Evolutionary conservation across 2,329 filamentous ascomycete genomes (phyloP).

Genomic region (Trichoderma sp.): DNA sequence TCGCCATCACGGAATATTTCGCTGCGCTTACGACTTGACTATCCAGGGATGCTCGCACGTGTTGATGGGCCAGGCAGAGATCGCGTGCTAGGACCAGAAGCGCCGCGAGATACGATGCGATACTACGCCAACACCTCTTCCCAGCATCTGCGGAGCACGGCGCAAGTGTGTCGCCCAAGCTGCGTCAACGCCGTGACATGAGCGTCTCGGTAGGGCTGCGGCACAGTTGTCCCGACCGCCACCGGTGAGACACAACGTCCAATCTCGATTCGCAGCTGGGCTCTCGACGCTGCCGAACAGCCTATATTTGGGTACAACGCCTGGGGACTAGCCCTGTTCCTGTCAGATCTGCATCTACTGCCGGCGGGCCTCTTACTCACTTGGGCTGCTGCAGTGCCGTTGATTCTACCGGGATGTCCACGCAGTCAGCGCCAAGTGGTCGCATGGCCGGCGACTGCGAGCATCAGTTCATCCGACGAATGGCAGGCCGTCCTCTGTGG

Average conservation of each 20-base stretch:
- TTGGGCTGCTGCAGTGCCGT: neutral
- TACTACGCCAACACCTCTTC: neutral
- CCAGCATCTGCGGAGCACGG: neutral
- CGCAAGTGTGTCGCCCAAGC: neutral
- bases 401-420: neutral
- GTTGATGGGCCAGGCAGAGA: neutral
- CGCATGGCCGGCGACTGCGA: slow-evolving; percentile 7
- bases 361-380: slow-evolving; percentile 9
- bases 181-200: neutral
- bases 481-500: neutral
- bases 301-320: slow-evolving; percentile 5
- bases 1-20: neutral
- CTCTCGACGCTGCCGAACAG: neutral
- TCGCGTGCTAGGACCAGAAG: neutral
- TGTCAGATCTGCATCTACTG: slow-evolving; percentile 23
- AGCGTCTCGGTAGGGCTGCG: neutral
- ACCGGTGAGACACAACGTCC: neutral
- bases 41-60: neutral
- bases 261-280: slow-evolving; percentile 9
- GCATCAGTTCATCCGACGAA: slow-evolving; percentile 21
- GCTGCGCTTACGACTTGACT: neutral
- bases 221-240: slow-evolving; percentile 2
- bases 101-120: neutral
- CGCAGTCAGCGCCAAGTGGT: slow-evolving; percentile 10
- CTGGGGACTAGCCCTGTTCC: slow-evolving; percentile 18